Evolutionary conservation across 2,329 filamentous ascomycete genomes (phyloP), one percentile per base, ranked within the genome.

Genomic region (Bipolaris victoriae): DNA sequence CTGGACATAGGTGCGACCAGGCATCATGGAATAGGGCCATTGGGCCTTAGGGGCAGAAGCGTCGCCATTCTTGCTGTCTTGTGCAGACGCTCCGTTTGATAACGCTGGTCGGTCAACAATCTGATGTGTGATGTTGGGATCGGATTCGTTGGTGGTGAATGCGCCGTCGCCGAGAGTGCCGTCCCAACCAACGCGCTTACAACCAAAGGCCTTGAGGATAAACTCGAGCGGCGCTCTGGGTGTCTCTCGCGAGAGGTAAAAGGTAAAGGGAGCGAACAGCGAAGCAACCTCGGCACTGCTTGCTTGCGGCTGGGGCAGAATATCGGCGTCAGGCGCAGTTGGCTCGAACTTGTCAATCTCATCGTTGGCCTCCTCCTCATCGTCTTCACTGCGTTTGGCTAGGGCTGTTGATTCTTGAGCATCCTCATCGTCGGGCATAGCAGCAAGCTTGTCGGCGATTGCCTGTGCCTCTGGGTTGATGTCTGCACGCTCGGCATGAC

Each of bases 101-200:
- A 96, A 80, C 11, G 90, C 84, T 13, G 95, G 95, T 57, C 95
- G 86, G 76, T 99, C 95, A 54, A 99, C 91, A 65, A 99, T 89
- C 76, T 99, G 95, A 77, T 99, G 95, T 26, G 95, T 99, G 67
- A 99, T 98, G 53, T 88, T 83, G 5, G 91, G 86, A 72, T 99
- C 92, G 15, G 86, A 83, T 79, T 98, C 94, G 73, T 97, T 86
- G 49, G 90, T 90, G 31, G 93, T 98, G 80, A 91, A 99, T 47
- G 95, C 90, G 45, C 95, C 95, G 61, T 92, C 93, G 50, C 95
- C 95, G 18, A 97, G 84, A 20, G 96, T 89, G 31, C 87, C 84
- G 72, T 98, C 94, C 95, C 95, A 99, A 40, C 93, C 95, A 66
- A 99, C 89, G 43, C 94, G 87, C 81, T 94, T 97, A 82, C 94